Evolutionary conservation across 1,139 yeast species (phyloP), one percentile per base, ranked within the genome.

Genomic region (Hansenula sp.): DNA sequence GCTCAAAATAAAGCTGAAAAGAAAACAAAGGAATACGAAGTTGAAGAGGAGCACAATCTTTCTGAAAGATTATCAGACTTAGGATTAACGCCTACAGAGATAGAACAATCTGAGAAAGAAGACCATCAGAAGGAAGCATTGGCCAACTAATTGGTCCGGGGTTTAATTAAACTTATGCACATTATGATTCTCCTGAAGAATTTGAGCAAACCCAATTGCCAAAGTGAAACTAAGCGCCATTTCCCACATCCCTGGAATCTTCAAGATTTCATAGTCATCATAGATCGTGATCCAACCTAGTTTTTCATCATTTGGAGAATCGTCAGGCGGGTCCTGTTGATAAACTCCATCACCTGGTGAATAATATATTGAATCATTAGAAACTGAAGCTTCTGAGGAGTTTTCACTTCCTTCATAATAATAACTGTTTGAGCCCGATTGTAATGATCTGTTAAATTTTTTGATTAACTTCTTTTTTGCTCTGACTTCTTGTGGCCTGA

Each of bases 281-380:
- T 76, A 79, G 2, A 81, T 66, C 0, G 86, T 79, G 5, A 81
- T 58, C 87, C 87, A 81, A 0, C 87, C 86, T 33, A 79, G 51
- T 52, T 79, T 81, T 43, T 68, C 72, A 38, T 76, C 79, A 55
- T 76, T 78, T 0, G 86, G 85, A 5, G 73, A 64, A 58, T 81
- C 87, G 57, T 81, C 87, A 9, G 64, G 65, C 0, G 84, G 81
- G 43, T 69, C 67, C 36, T 62, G 59, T 43, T 63, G 66, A 41
- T 68, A 64, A 4, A 79, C 63, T 1, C 86, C 86, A 59, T 81
- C 86, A n/a, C 79, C 77, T 1, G 80, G 73, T 3, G 63, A 62
- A 52, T 66, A 76, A 54, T 71, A 79, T 9, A 33, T 36, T 1
- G 27, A 40, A n/a, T 46, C 47, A 10, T 43, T 41, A 37, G 17